Conservation (phyloP, 345 rosid species). For the Mallotus nudiflorus region DNA sequence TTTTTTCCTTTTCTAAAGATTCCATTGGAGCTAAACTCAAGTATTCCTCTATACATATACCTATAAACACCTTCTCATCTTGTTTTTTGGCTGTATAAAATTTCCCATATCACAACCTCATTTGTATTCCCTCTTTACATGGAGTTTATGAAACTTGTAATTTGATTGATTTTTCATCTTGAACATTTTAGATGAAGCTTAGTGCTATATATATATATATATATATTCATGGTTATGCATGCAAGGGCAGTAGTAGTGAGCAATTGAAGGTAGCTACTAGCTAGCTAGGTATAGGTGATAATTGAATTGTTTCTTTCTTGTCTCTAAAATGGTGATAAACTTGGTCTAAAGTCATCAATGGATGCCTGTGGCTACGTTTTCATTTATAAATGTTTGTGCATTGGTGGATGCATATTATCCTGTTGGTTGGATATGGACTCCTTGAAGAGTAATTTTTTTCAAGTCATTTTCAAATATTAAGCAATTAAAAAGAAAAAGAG, state of each 20-base stretch:
- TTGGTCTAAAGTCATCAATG: not conserved
- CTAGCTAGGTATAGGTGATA: not conserved
- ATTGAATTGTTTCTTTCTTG: not conserved
- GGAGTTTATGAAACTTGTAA: not conserved
- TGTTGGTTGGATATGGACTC: not conserved
- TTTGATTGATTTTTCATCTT: not conserved
- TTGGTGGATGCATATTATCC: not conserved
- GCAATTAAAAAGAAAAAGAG: not conserved
- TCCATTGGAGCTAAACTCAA: not conserved
- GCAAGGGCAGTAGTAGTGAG: not conserved
- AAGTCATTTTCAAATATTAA: not conserved
- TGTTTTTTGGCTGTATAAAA: too few species aligned
- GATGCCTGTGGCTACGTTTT: not conserved
- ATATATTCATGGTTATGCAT: too few species aligned
- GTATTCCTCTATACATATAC: not conserved
- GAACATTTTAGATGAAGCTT: too few species aligned
- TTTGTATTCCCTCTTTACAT: not conserved
- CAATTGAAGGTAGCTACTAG: not conserved
- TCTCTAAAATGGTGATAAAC: not conserved
- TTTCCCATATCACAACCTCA: not conserved
- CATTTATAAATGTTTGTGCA: not conserved
- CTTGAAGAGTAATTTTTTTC: not conserved
- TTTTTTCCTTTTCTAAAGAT: not conserved
- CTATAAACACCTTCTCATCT: not conserved
- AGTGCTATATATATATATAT: too few species aligned